Percentiles rank a stretch among this genome's conserved stretches.
Conservation (phyloP, 2,329 filamentous ascomycete species). For the Aspergillus sp. region DNA sequence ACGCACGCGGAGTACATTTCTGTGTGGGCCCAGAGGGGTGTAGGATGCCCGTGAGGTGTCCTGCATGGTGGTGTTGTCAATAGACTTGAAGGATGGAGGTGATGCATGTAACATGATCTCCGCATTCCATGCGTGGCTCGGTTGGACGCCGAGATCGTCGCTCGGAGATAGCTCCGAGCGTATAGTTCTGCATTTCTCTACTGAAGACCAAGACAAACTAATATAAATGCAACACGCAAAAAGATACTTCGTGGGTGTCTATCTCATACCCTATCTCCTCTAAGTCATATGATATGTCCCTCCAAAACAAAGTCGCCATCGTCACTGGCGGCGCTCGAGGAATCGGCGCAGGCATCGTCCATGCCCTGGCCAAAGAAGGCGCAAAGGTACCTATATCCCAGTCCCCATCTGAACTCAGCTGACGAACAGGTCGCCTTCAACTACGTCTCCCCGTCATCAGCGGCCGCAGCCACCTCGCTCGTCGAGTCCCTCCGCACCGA, state of each 20-base stretch:
- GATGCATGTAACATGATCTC: too few species aligned
- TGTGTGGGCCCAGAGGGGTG: neutral
- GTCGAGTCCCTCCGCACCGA: neutral
- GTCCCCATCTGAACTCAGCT: neutral
- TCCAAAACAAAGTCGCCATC: constrained; percentile 17
- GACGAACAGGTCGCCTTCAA: constrained; percentile 16
- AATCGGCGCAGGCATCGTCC: constrained; percentile 17
- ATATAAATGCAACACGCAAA: too few species aligned
- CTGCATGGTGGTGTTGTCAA: neutral
- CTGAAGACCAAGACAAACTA: too few species aligned
- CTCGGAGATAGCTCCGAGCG: too few species aligned
- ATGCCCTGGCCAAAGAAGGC: constrained; percentile 12
- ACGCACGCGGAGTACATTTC: neutral
- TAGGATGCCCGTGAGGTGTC: neutral
- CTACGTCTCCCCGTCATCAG: constrained; percentile 16
- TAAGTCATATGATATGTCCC: constrained; percentile 16
- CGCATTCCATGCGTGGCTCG: too few species aligned
- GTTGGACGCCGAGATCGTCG: too few species aligned
- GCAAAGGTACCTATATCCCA: constrained; percentile 11
- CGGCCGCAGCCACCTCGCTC: constrained; percentile 9
- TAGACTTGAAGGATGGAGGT: too few species aligned
- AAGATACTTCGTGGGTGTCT: too few species aligned
- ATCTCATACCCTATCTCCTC: too few species aligned
- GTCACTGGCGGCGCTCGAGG: constrained; percentile 19
- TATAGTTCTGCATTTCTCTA: neutral